A percentile compares a stretch with the other conserved stretches of the same genome.
Evolutionary conservation across 352 stramenopile species (phyloP).

Genomic region (Globisporangium uncinulatum): DNA sequence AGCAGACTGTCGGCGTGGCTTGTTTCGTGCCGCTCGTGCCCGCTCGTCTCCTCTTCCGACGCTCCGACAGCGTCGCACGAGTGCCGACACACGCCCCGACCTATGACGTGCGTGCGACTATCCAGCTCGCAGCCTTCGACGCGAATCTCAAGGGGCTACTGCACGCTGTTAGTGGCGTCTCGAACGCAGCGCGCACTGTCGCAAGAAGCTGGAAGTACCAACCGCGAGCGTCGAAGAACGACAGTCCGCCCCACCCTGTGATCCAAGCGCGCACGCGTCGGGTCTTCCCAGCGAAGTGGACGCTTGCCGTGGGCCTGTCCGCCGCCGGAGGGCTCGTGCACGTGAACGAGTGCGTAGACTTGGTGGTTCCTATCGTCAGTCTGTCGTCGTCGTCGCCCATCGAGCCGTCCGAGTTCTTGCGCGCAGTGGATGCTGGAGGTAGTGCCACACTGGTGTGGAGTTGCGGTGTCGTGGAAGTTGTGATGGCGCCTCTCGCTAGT

Average conservation of each 20-base stretch:
- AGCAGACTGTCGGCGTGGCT: constrained; percentile 1
- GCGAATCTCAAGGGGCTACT: constrained; percentile 6
- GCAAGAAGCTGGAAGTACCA: background rate
- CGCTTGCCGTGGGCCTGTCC: constrained; percentile 1
- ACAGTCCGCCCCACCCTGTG: background rate
- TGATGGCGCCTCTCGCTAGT: background rate
- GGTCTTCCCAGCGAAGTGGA: constrained; percentile 7
- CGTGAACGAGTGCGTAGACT: constrained; percentile 11
- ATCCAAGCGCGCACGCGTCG: background rate
- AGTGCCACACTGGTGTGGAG: constrained; percentile 1
- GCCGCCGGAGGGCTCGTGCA: background rate
- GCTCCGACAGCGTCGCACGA: background rate
- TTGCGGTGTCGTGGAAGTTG: constrained; percentile 5
- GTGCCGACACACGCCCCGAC: background rate
- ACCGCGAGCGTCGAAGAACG: background rate
- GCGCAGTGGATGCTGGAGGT: constrained; percentile 1
- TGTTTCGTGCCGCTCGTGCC: constrained; percentile 9
- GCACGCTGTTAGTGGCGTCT: background rate
- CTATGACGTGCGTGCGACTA: constrained; percentile 3
- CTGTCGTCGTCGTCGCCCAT: constrained; percentile 2
- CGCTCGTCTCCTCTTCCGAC: background rate
- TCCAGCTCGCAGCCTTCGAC: constrained; percentile 4
- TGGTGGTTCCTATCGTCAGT: constrained; percentile 5
- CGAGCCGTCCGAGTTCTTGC: background rate
- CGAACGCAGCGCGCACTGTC: background rate